These are phyloP conservation scores for Trichophyton simii DNA, from an alignment of 2,329 filamentous ascomycete genomes.

Conservation along the genomic window DNA sequence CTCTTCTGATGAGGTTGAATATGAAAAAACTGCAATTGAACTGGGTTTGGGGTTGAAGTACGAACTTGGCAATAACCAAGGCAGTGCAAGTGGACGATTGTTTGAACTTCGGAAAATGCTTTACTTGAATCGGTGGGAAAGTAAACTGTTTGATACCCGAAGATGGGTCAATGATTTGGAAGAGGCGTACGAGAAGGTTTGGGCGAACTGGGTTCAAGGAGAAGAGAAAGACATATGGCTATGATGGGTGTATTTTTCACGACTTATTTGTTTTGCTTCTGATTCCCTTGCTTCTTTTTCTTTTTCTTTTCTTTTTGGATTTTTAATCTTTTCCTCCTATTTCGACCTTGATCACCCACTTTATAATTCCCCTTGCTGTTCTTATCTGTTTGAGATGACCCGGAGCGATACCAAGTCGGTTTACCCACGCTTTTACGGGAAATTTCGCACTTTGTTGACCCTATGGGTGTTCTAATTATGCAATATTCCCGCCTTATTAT, in stretches of 20 bases:
- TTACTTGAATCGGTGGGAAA: slow-evolving; percentile 72
- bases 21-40: slow-evolving; percentile 63
- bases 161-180: slow-evolving; percentile 88
- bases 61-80: slow-evolving; percentile 18
- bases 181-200: slow-evolving; percentile 74
- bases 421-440: background rate
- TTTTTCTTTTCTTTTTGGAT: background rate
- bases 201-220: slow-evolving; percentile 74
- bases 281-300: background rate
- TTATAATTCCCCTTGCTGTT: background rate
- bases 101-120: slow-evolving; percentile 67
- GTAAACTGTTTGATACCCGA: slow-evolving; percentile 78
- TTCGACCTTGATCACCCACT: background rate
- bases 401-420: background rate
- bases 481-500: background rate
- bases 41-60: slow-evolving; percentile 56
- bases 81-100: slow-evolving; percentile 49
- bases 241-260: slow-evolving; percentile 8
- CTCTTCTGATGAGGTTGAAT: slow-evolving; percentile 63
- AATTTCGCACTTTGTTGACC: background rate
- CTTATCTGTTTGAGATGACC: background rate
- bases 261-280: background rate
- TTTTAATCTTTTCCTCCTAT: background rate
- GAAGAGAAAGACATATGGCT: slow-evolving; percentile 91
- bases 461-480: background rate